Percentiles rank a stretch among this genome's conserved stretches.
Evolutionary conservation across 768 basidiomycete genomes (phyloP).

Genomic region (Suillus lakei): DNA sequence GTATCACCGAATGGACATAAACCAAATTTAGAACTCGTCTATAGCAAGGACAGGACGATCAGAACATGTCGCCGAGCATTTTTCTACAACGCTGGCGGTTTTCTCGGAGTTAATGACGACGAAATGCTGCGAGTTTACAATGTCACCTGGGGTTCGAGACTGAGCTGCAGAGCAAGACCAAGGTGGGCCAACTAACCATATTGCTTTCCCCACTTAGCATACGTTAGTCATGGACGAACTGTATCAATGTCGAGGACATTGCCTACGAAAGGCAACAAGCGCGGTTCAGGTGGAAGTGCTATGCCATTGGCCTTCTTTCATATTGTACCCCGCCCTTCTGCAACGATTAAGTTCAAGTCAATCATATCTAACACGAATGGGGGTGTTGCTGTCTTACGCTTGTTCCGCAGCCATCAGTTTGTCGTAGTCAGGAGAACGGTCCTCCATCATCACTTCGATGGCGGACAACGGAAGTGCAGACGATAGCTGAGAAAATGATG

Average conservation of each 20-base stretch:
- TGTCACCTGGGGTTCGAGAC: conserved; percentile 4
- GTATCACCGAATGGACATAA: background rate
- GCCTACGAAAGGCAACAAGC: no score
- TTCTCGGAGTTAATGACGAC: conserved; percentile 10
- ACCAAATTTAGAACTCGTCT: background rate
- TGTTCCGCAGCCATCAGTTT: conserved; percentile 96
- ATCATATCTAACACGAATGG: background rate
- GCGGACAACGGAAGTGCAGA: conserved; percentile 71
- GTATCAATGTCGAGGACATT: no score
- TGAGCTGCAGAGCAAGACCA: no score
- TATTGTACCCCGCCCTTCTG: no score
- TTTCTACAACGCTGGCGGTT: background rate
- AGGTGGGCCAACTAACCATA: no score
- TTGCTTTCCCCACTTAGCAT: no score
- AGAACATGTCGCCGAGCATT: conserved; percentile 1
- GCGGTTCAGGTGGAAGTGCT: no score
- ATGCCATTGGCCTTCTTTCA: no score
- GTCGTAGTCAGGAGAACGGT: conserved; percentile 94
- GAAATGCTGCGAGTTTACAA: conserved; percentile 11
- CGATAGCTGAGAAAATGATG: no score
- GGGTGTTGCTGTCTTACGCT: conserved; percentile 56
- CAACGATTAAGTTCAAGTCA: conserved; percentile 13
- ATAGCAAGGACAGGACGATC: background rate
- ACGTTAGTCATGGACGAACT: no score
- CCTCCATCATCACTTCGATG: conserved; percentile 94